A percentile compares a stretch with the other conserved stretches of the same genome.
Evolutionary conservation across 768 basidiomycete genomes (phyloP).

Genomic region (Boletus subparvulus): DNA sequence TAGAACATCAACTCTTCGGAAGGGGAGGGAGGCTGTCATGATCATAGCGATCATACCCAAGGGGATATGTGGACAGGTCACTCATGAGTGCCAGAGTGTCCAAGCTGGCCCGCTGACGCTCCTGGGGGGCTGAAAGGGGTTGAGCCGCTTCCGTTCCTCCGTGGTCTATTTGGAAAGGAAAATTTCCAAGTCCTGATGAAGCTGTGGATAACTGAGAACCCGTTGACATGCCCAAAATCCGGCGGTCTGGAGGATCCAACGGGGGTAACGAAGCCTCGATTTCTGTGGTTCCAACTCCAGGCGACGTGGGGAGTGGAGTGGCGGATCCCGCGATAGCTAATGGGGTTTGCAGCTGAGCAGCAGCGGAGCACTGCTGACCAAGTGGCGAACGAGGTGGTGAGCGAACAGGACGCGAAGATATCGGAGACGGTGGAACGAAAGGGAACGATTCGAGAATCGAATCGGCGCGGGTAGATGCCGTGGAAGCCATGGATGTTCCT

Average conservation of each 20-base stretch:
- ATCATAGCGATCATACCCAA: conserved; percentile 59
- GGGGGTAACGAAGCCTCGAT: conserved; percentile 36
- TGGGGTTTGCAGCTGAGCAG: conserved; percentile 11
- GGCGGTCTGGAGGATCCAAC: conserved; percentile 50
- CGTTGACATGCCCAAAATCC: conserved; percentile 67
- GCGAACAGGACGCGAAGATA: conserved; percentile 75
- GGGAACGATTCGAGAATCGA: conserved; percentile 87
- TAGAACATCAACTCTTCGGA: conserved; percentile 26
- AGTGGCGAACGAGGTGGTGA: conserved; percentile 76
- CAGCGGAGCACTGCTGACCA: conserved; percentile 52
- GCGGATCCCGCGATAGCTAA: neutral
- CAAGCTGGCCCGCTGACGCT: conserved; percentile 72
- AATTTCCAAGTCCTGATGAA: conserved; percentile 78
- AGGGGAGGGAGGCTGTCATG: conserved; percentile 24
- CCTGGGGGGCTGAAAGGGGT: conserved; percentile 38
- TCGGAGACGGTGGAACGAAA: conserved; percentile 87
- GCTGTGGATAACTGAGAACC: conserved; percentile 75
- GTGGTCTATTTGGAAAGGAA: conserved; percentile 84
- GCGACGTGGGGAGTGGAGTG: neutral
- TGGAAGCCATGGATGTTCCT: conserved; percentile 64
- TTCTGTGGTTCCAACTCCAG: conserved; percentile 23
- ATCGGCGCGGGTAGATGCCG: conserved; percentile 71
- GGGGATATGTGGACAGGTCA: conserved; percentile 81
- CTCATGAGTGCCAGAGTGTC: conserved; percentile 83
- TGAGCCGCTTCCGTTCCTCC: conserved; percentile 41